Evolutionary conservation across 148 eudicot genomes (phyloP).

Genomic region (Gaultheria prostrata): DNA sequence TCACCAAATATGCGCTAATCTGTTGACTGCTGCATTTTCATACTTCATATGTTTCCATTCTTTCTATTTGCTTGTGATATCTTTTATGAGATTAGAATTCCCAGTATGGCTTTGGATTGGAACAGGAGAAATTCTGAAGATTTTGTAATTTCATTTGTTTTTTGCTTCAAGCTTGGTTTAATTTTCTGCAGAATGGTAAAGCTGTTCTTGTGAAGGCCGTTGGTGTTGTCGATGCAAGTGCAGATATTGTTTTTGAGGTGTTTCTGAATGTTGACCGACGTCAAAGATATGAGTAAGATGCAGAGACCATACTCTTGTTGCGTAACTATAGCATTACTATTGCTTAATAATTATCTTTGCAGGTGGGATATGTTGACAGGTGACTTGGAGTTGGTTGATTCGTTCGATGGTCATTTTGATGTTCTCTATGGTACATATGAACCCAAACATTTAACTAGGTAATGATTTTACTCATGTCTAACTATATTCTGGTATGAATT

Average conservation of each 20-base stretch:
- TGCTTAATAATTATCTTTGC: slow-evolving; percentile 26
- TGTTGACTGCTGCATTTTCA: background rate
- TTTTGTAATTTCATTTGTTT: background rate
- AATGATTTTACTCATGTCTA: slow-evolving; percentile 6
- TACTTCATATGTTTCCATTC: background rate
- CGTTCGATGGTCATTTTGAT: slow-evolving; percentile 78
- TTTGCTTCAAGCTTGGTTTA: background rate
- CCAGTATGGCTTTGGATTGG: background rate
- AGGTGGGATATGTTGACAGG: slow-evolving; percentile 95
- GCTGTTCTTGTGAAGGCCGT: slow-evolving; percentile 90
- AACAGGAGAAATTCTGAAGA: background rate
- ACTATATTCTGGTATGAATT: background rate
- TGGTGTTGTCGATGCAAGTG: slow-evolving; percentile 75
- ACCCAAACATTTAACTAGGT: slow-evolving; percentile 71
- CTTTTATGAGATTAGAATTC: background rate
- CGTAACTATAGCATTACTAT: background rate
- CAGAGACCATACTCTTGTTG: slow-evolving; percentile 12
- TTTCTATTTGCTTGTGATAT: background rate
- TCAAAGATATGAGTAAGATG: slow-evolving; percentile 86
- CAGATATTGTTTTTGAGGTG: slow-evolving; percentile 82
- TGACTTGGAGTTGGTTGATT: slow-evolving; percentile 81
- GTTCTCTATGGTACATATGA: slow-evolving; percentile 86
- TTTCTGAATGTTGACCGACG: slow-evolving; percentile 65
- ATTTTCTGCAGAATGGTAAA: slow-evolving; percentile 53
- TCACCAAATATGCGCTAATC: background rate